Percentiles rank a stretch among this genome's conserved stretches.
Evolutionary conservation across 1,139 yeast genomes (phyloP).

Genomic region (Ogataea hybrid): DNA sequence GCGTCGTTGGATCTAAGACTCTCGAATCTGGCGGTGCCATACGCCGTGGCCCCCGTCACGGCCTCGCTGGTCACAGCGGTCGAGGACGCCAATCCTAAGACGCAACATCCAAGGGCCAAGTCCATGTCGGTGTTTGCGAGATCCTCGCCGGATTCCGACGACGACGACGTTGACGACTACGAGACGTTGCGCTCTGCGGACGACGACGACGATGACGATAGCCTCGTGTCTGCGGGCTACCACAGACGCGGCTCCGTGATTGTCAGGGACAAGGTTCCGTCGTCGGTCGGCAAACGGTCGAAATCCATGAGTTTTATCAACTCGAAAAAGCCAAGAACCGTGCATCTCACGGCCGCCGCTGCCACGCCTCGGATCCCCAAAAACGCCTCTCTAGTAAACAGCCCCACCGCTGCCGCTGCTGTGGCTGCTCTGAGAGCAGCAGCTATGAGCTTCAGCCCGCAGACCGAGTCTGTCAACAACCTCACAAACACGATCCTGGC

Average conservation of each 20-base stretch:
- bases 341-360: conserved; percentile 66
- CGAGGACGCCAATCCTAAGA: conserved; percentile 1
- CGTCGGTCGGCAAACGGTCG: conserved; percentile 47
- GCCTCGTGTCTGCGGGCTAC: conserved; percentile 26
- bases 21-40: conserved; percentile 62
- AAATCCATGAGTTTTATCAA: conserved; percentile 59
- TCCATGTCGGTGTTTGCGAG: conserved; percentile 10
- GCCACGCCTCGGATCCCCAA: conserved; percentile 79
- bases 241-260: conserved; percentile 30
- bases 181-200: conserved; percentile 29
- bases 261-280: conserved; percentile 30
- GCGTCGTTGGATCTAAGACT: conserved; percentile 44
- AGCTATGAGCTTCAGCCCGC: conserved; percentile 49
- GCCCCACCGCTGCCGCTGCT: conserved; percentile 66
- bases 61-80: conserved; percentile 45
- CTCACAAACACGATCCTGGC: conserved; percentile 33
- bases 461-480: conserved; percentile 31
- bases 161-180: conserved; percentile 25
- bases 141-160: conserved; percentile 25
- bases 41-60: conserved; percentile 73
- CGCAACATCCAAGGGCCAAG: conserved; percentile 6
- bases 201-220: conserved; percentile 35
- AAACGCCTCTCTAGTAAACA: conserved; percentile 48
- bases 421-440: conserved; percentile 77
- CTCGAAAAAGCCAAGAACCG: conserved; percentile 47